A percentile compares a stretch with the other conserved stretches of the same genome.
Conservation (phyloP, 495 filamentous ascomycete species). For the Tirmania nivea region DNA sequence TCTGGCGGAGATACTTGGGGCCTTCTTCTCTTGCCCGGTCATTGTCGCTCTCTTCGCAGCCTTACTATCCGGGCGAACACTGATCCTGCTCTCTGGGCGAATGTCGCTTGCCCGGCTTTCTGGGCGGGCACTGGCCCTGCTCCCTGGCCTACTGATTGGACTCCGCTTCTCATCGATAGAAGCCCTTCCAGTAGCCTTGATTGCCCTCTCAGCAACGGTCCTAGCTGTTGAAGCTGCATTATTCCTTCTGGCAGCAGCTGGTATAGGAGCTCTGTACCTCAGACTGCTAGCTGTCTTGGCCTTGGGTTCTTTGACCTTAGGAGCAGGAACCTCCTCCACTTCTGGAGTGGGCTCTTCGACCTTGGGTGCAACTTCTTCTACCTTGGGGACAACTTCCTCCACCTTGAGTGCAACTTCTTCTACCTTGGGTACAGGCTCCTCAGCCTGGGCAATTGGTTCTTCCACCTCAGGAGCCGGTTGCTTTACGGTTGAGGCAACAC, state of each 20-base stretch:
- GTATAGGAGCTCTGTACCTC: neutral
- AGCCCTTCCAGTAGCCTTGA: neutral
- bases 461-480: conserved; percentile 3
- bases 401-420: neutral
- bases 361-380: conserved; percentile 2
- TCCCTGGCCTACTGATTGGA: neutral
- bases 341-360: conserved; percentile 1
- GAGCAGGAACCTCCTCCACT: neutral
- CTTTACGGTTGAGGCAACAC: conserved; percentile 6
- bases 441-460: conserved; percentile 2
- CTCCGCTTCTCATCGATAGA: neutral
- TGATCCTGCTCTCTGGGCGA: neutral
- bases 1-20: neutral
- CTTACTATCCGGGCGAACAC: neutral
- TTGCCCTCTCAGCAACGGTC: neutral
- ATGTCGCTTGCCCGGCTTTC: neutral
- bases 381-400: conserved; percentile 1
- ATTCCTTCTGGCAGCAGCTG: neutral
- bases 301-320: neutral
- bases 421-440: conserved; percentile 4
- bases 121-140: conserved; percentile 7
- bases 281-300: neutral
- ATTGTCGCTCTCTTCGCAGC: conserved; percentile 2
- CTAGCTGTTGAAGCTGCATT: neutral
- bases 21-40: conserved; percentile 1